These are phyloP conservation scores for Sclerotinia borealis DNA, from an alignment of 2,329 filamentous ascomycete genomes.

Conservation along the genomic window DNA sequence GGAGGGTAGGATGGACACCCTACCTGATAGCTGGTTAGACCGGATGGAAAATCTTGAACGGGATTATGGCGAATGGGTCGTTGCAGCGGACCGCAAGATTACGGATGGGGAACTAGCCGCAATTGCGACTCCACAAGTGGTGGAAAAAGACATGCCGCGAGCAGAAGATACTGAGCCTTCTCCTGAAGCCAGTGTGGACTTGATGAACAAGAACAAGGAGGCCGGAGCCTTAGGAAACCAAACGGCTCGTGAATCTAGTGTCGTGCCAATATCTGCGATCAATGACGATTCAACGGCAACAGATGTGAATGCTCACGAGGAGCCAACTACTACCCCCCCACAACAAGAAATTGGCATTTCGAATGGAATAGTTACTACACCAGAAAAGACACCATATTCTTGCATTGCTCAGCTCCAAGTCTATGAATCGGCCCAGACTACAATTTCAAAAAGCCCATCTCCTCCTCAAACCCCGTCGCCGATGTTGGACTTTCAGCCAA, in stretches of 20 bases:
- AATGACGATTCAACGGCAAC: neutral
- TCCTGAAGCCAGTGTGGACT: neutral
- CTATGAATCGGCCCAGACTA: neutral
- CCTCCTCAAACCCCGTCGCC: conserved; percentile 8
- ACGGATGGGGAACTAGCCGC: conserved; percentile 55
- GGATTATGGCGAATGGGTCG: conserved; percentile 74
- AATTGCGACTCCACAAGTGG: conserved; percentile 17
- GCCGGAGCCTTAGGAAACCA: neutral
- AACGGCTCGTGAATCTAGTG: neutral
- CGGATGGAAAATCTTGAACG: conserved; percentile 74
- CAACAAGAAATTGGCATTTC: neutral
- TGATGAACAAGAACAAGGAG: neutral
- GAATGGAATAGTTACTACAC: neutral
- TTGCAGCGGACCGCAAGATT: conserved; percentile 68
- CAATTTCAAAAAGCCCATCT: conserved; percentile 2
- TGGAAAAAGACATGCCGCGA: conserved; percentile 28
- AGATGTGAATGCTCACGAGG: neutral
- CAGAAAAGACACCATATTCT: neutral
- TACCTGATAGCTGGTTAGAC: conserved; percentile 85
- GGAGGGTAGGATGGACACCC: conserved; percentile 74
- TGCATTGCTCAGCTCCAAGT: neutral
- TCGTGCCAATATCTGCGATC: neutral
- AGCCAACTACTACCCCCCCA: neutral
- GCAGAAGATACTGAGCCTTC: conserved; percentile 12
- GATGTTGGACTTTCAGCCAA: neutral